Conservation (phyloP, 768 basidiomycete genomes). For the Ramaria rubella region DNA sequence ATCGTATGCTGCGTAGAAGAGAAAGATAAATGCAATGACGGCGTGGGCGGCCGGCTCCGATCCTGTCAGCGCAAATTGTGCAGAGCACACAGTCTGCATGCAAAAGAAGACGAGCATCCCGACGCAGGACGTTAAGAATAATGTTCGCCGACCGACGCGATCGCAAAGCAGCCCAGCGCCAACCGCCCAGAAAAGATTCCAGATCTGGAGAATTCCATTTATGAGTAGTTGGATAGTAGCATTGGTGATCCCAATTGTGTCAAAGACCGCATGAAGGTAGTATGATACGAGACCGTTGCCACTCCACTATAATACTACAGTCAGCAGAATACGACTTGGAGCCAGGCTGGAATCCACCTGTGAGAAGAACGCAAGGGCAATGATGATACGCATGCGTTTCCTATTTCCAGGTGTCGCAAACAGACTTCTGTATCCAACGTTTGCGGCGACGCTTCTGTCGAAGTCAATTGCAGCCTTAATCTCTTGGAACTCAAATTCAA, state of each 20-base stretch:
- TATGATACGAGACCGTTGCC: conserved; percentile 41
- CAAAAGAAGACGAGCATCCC: conserved; percentile 25
- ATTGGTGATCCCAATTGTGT: conserved; percentile 18
- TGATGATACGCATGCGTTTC: conserved; percentile 69
- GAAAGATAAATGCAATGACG: conserved; percentile 24
- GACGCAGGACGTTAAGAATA: conserved; percentile 21
- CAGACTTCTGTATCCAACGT: conserved; percentile 65
- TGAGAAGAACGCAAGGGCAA: conserved; percentile 76
- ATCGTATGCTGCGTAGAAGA: not conserved
- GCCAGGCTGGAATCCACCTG: conserved; percentile 29
- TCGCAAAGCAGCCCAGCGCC: conserved; percentile 29
- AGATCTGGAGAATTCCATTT: conserved; percentile 17
- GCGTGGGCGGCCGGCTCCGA: conserved; percentile 24
- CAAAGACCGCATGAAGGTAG: conserved; percentile 17
- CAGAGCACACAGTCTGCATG: conserved; percentile 19
- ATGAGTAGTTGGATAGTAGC: conserved; percentile 11
- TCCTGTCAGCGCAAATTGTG: conserved; percentile 12
- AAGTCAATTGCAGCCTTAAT: conserved; percentile 52
- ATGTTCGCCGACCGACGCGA: conserved; percentile 18
- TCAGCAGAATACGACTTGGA: not conserved
- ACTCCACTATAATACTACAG: conserved; percentile 26
- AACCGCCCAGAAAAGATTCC: conserved; percentile 23
- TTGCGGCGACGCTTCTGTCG: conserved; percentile 42
- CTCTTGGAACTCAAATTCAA: conserved; percentile 56
- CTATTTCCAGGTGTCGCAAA: conserved; percentile 63